Conservation (phyloP, 345 rosid genomes). For the Durio zibethinus region DNA sequence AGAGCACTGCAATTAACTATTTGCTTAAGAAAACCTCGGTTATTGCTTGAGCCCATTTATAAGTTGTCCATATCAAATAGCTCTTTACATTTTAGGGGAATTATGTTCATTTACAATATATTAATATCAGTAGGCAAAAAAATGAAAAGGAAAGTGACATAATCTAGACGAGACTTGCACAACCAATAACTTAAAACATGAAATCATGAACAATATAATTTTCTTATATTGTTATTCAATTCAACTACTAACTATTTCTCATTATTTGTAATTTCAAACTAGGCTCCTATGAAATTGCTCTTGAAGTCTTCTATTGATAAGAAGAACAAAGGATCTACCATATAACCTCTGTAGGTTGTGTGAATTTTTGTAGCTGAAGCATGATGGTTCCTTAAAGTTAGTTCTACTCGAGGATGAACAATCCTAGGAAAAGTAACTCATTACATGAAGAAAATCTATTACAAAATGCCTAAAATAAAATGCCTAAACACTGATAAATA, state of each 20-base stretch:
- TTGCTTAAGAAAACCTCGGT: neutral
- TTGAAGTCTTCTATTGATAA: neutral
- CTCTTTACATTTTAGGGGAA: neutral
- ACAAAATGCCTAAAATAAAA: too few relatives aligned
- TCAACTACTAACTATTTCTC: neutral
- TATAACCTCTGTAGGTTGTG: constrained; percentile 80
- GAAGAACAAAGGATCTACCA: constrained; percentile 51
- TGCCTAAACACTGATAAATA: too few relatives aligned
- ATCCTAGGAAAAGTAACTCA: constrained; percentile 14
- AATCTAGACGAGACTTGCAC: neutral
- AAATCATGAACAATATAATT: neutral
- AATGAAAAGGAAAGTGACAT: neutral
- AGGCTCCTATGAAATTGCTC: neutral
- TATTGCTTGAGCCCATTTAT: neutral
- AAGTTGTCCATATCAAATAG: constrained; percentile 3
- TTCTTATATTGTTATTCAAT: neutral
- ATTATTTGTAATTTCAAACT: neutral
- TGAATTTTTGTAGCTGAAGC: constrained; percentile 81
- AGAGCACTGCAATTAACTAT: neutral
- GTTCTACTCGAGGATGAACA: constrained; percentile 55
- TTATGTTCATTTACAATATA: neutral
- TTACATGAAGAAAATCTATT: too few relatives aligned
- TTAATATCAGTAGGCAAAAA: neutral
- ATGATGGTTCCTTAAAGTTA: constrained; percentile 49
- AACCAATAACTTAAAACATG: neutral